Evolutionary conservation across 2,329 filamentous ascomycete genomes (phyloP), one percentile per base, ranked within the genome.

Genomic region (Drechmeria coniospora): DNA sequence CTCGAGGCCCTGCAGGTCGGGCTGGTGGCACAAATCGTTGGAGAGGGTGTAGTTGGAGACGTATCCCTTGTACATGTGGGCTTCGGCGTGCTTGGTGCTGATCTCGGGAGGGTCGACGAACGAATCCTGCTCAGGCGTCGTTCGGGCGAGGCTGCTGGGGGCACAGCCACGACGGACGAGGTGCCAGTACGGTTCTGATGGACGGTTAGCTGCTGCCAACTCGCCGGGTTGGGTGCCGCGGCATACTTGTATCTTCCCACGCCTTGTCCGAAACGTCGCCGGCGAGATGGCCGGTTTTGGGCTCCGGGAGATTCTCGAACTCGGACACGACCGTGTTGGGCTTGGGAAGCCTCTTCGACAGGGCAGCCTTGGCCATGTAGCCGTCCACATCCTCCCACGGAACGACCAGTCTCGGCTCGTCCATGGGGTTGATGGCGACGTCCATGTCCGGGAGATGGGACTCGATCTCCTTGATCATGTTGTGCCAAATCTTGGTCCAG

Each of bases 391-490:
- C 62, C 41, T 79, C 72, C 61, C 65, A 76, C 3, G 72, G 64
- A 2, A 69, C 66, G 9, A 78, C 61, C 7, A 79, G 42, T 15
- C 74, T 59, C 21, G 74, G 74, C 42, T 79, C 73, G 38, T 79
- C 74, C 62, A 78, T 70, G 18, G 65, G 58, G 36, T 79, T 79
- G 33, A 78, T 57, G 1, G 74, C 63, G 32, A 79, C 60, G 34
- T 78, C 73, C 65, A 79, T 72, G 39, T 79, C 73, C 2, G 74
- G 74, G 11, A 79, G 51, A 29, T 67, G 33, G 21, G 63, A 50
- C 35, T 65, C 58, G n/a, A 73, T 57, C 0, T 59, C 58, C 32
- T 59, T 51, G 39, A 68, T 54, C 52, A 72, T 53, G 27, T 63
- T 47, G 18, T 65, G 46, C 67, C 68, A 70, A 32, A 72, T 63